Base-by-base conservation (phyloP, 2,329 filamentous ascomycete species). In the Trichoderma harzianum region DNA sequence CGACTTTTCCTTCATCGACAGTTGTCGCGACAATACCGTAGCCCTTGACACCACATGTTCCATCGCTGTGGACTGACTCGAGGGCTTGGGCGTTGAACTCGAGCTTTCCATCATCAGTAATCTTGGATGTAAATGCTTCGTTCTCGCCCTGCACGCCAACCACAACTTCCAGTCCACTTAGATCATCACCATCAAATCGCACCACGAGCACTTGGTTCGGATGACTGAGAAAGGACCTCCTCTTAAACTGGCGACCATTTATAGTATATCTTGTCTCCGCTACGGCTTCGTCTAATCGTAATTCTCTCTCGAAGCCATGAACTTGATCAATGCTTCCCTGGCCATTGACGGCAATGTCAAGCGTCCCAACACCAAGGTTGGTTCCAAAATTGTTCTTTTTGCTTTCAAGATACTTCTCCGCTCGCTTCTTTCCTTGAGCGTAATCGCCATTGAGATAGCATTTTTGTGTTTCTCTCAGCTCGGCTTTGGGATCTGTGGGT, bases 341-440 rank as follows among this genome's bases (percentile, higher is more conserved):
- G 11, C 65, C 70, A 2, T 18, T 60, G 10, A 72, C 32, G 18
- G 5, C 18, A 55, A 70, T 70, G 7, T 72, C 55, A 12, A 72
- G 66, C 3, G 32, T 47, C 3, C 70, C 70, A 30, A 72, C 57
- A 5, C 62, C 70, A 10, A 72, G 65, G 10, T 72, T 72, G 30
- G 70, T 72, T 28, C 70, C 70, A 18, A 72, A 72, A 32, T 72
- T 72, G 21, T 8, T 26, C 32, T 72, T 72, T 12, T 57, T 62
- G 39, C 70, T 72, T n/a, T 70, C 43, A 5, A 72, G 30, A 21
- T 32, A 72, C 28, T 62, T 61, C 16, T 72, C 39, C n/a, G 70
- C 69, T n/a, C 70, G 43, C 36, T 69, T 57, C 43, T 70, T 69
- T 1, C 62, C 70, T 34, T 70, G 30, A 21, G 32, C 30, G 6